Evolutionary conservation across 345 rosid species (phyloP), one percentile per base, ranked within the genome.

Genomic region (Salix viminalis): DNA sequence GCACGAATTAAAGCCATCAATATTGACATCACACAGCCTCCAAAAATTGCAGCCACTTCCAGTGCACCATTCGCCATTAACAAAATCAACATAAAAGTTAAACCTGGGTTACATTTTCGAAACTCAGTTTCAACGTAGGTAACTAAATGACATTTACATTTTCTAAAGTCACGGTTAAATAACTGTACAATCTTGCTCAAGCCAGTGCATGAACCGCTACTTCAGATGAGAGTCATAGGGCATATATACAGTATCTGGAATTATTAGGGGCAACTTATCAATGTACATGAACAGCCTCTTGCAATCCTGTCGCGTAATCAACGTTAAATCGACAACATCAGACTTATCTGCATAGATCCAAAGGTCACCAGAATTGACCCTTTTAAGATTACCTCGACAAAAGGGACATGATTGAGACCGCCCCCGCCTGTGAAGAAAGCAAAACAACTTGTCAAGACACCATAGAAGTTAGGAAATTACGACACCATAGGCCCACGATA

Each of bases 351-450:
- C 87, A 50, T 69, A 87, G 28, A 89, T 81, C 95, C 95, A 91
- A 30, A 91, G 91, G 67, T 91, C 95, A 19, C 89, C 85, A 0
- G 95, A 89, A 76, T 89, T 82, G 36, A 89, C 92, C 83, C 95
- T 86, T 80, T 86, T 89, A 11, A 91, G 86, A 82, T 84, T 83
- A 75, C 87, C 89, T 0, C 92, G 88, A 44, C 95, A 91, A 71
- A 91, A 91, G 34, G 95, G 95, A 73, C 95, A 91, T 0, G 95
- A 91, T 77, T 83, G 86, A 0, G 95, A 89, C 60, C 88, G 79
- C 36, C 75, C 14, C 18, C 92, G 79, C 95, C 92, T 91, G 91
- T 92, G 73, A 86, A 72, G 11, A 66, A 56, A 42, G 46, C 50
- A 42, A 39, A 89, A 94, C 75, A 95, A 78, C 85, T 87, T 88